A percentile compares a stretch with the other conserved stretches of the same genome.
Conservation (phyloP, 768 basidiomycete genomes). For the Suillus subluteus region DNA sequence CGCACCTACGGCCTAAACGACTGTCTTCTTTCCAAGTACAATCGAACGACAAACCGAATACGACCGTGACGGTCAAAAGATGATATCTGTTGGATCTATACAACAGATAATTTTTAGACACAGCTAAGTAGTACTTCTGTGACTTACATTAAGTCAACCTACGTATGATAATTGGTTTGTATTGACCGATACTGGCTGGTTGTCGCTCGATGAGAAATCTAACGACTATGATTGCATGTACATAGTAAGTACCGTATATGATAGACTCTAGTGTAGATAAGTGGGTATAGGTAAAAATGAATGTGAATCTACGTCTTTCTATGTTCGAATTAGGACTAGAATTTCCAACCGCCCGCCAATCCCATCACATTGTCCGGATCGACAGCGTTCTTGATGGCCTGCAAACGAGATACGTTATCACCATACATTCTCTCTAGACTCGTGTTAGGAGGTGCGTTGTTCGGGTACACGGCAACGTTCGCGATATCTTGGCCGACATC, state of each 20-base stretch:
- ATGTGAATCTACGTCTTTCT: not conserved
- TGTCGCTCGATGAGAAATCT: not conserved
- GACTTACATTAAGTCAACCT: no score
- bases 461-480: not conserved
- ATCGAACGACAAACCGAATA: no score
- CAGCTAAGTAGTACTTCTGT: no score
- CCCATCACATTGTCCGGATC: not conserved
- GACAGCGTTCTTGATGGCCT: not conserved
- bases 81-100: no score
- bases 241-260: not conserved
- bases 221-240: not conserved
- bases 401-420: not conserved
- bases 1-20: no score
- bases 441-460: not conserved
- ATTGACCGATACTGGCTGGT: no score
- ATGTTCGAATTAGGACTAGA: not conserved
- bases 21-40: no score
- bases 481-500: not conserved
- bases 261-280: not conserved
- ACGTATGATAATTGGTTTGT: no score
- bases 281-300: not conserved
- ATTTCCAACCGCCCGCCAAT: not conserved
- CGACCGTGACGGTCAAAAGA: no score
- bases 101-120: no score
- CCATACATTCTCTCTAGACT: not conserved